A percentile compares a stretch with the other conserved stretches of the same genome.
Evolutionary conservation across 83 land plant species (phyloP).

Genomic region (Picea mariana): DNA sequence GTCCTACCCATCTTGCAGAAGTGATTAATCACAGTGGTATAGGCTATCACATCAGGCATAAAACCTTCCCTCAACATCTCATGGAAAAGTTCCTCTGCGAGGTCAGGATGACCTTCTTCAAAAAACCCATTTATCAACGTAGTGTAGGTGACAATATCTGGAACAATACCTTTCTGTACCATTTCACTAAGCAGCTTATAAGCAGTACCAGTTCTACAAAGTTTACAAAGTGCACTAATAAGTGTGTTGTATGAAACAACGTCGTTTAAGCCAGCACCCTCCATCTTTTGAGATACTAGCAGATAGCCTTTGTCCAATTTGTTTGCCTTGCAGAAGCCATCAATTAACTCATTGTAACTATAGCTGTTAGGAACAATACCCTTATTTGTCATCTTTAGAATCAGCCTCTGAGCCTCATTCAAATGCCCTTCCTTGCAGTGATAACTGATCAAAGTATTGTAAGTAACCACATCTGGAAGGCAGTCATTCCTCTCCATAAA

Average conservation of each 20-base stretch:
- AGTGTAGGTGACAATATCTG: conserved; percentile 55
- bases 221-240: conserved; percentile 48
- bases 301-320: conserved; percentile 40
- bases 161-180: conserved; percentile 38
- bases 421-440: conserved; percentile 43
- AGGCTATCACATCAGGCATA: conserved; percentile 39
- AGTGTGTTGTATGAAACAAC: conserved; percentile 59
- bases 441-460: conserved; percentile 51
- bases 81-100: conserved; percentile 51
- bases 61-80: conserved; percentile 41
- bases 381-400: conserved; percentile 42
- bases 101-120: conserved; percentile 29
- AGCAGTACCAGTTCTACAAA: conserved; percentile 24
- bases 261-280: conserved; percentile 34
- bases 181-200: conserved; percentile 51
- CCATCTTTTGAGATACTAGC: conserved; percentile 42
- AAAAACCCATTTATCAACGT: conserved; percentile 52
- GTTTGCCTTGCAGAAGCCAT: conserved; percentile 59
- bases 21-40: conserved; percentile 51
- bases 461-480: conserved; percentile 60
- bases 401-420: conserved; percentile 42
- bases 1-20: conserved; percentile 40
- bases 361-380: conserved; percentile 53
- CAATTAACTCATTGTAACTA: conserved; percentile 61
- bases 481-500: conserved; percentile 57